Conservation (phyloP, 495 filamentous ascomycete genomes). For the Aspergillus conjunctus region DNA sequence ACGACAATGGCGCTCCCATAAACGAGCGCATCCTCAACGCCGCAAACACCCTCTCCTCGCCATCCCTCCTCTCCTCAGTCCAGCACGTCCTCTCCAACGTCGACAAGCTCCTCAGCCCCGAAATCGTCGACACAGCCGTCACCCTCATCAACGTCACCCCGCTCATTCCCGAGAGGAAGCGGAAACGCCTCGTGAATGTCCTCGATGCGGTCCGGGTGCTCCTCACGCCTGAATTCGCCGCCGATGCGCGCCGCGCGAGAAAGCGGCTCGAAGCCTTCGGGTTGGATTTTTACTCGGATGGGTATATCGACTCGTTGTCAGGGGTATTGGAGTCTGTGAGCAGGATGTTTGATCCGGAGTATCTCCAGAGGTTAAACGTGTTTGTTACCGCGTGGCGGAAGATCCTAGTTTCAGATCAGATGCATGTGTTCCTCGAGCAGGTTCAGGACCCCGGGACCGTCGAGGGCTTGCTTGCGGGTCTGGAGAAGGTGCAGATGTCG, state of each 20-base stretch:
- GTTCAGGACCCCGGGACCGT: not conserved
- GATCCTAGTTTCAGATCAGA: not conserved
- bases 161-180: not conserved
- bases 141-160: not conserved
- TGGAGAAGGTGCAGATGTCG: not conserved
- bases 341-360: not conserved
- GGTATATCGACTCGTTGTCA: not conserved
- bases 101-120: slow-evolving; percentile 3
- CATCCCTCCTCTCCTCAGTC: not conserved
- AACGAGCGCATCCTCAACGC: slow-evolving; percentile 4
- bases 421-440: not conserved
- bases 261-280: not conserved
- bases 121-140: slow-evolving; percentile 1
- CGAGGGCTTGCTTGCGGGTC: not conserved
- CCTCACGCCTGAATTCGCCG: not conserved
- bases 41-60: not conserved
- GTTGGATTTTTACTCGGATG: not conserved
- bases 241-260: not conserved
- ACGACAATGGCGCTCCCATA: not conserved
- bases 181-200: not conserved
- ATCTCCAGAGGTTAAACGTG: slow-evolving; percentile 1
- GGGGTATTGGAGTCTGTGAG: not conserved
- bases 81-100: not conserved
- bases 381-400: not conserved
- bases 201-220: not conserved